A percentile compares a stretch with the other conserved stretches of the same genome.
Evolutionary conservation across 108 stramenopile genomes (phyloP).

Genomic region (Cyclostephanos invisitatus): DNA sequence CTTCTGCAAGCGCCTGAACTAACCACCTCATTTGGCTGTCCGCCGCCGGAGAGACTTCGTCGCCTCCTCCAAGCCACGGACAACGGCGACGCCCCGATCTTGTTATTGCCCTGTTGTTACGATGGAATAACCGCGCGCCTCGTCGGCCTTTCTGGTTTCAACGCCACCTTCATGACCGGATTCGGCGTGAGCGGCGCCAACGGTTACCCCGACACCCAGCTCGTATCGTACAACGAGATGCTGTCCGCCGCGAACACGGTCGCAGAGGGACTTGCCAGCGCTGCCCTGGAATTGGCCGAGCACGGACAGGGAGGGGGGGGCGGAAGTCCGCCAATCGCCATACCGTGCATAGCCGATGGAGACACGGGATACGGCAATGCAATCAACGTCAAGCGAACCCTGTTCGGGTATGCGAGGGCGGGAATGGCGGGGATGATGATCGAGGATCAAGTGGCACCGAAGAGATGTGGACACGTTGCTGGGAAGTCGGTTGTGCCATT

Average conservation of each 20-base stretch:
- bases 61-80: constrained; percentile 37
- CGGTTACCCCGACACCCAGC: constrained; percentile 93
- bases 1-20: constrained; percentile 7
- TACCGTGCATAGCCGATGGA: constrained; percentile 97
- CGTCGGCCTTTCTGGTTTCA: constrained; percentile 84
- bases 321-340: constrained; percentile 33
- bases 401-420: constrained; percentile 84
- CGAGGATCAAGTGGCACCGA: constrained; percentile 94
- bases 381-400: constrained; percentile 89
- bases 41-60: constrained; percentile 53
- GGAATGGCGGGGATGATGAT: constrained; percentile 98
- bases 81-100: constrained; percentile 54
- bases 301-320: constrained; percentile 26
- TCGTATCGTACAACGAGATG: constrained; percentile 90
- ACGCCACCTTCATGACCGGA: constrained; percentile 98
- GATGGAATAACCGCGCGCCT: constrained; percentile 95
- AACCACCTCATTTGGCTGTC: constrained; percentile 33
- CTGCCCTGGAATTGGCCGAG: constrained; percentile 62
- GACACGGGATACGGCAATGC: constrained; percentile 98
- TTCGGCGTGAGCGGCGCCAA: constrained; percentile 90
- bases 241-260: constrained; percentile 68
- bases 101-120: constrained; percentile 92
- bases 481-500: constrained; percentile 89
- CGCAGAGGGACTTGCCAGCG: constrained; percentile 80
- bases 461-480: constrained; percentile 95